Conservation (phyloP, 2,329 filamentous ascomycete genomes). For the Albophoma yamanashiensis region DNA sequence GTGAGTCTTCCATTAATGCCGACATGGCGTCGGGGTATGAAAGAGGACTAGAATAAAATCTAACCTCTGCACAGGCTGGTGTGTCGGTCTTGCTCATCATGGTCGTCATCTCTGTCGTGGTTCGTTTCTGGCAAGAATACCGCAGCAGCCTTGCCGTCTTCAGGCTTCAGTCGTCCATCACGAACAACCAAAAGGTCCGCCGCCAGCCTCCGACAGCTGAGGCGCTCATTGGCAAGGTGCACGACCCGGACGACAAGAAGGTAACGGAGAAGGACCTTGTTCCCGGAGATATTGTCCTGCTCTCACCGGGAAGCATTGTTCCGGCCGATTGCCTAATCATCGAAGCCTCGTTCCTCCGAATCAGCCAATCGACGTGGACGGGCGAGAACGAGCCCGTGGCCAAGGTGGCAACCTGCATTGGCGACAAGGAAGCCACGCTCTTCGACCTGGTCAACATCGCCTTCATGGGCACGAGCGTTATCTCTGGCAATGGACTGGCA, state of each 20-base stretch:
- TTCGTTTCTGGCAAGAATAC: conserved; percentile 18
- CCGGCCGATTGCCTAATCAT: conserved; percentile 18
- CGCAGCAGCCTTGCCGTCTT: conserved; percentile 14
- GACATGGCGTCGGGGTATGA: background rate
- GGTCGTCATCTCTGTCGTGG: conserved; percentile 13
- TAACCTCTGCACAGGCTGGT: conserved; percentile 4
- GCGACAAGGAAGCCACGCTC: conserved; percentile 9
- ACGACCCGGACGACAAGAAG: background rate
- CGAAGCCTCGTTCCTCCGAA: conserved; percentile 14
- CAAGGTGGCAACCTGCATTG: conserved; percentile 7
- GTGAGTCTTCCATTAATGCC: background rate
- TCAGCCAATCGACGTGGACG: conserved; percentile 18
- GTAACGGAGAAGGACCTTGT: conserved; percentile 10
- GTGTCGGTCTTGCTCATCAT: conserved; percentile 15
- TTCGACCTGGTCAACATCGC: conserved; percentile 16
- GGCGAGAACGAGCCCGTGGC: conserved; percentile 16
- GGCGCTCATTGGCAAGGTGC: background rate
- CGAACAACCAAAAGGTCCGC: conserved; percentile 9
- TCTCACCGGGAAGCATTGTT: conserved; percentile 13
- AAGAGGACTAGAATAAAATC: background rate
- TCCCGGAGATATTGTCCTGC: conserved; percentile 12
- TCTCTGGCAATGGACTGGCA: conserved; percentile 14
- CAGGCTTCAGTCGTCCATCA: conserved; percentile 13
- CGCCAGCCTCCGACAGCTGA: conserved; percentile 3
- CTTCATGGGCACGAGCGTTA: conserved; percentile 17